A percentile compares a stretch with the other conserved stretches of the same genome.
phyloP scores from a whole-genome alignment of 495 filamentous ascomycete species.

The Lophiostoma macrostomum region DNA sequence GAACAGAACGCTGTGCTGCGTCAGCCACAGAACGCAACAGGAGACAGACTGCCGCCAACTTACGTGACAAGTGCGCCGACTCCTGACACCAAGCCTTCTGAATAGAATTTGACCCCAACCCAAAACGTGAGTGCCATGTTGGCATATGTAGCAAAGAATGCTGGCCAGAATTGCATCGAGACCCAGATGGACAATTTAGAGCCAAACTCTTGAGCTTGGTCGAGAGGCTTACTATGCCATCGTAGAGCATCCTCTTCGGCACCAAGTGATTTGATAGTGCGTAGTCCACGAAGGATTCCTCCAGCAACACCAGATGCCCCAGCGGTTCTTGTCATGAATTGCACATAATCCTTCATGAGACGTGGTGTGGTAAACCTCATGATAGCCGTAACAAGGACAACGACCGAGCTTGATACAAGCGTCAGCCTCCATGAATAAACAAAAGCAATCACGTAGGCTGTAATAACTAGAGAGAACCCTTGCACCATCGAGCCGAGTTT shows the following conservation, averaged over 20 bases:
- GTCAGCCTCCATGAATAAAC: slow-evolving; percentile 55
- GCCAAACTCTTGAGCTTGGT: slow-evolving; percentile 53
- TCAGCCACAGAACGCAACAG: background rate
- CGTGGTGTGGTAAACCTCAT: slow-evolving; percentile 17
- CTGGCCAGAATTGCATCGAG: slow-evolving; percentile 59
- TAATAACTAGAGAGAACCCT: slow-evolving; percentile 49
- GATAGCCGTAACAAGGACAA: slow-evolving; percentile 19
- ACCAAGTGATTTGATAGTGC: slow-evolving; percentile 5
- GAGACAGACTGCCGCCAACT: slow-evolving; percentile 3
- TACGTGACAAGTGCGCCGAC: slow-evolving; percentile 45
- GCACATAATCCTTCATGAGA: slow-evolving; percentile 20
- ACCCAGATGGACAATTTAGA: slow-evolving; percentile 41
- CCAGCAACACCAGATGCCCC: slow-evolving; percentile 20
- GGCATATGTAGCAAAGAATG: slow-evolving; percentile 77
- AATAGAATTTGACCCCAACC: slow-evolving; percentile 69
- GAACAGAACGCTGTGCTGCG: slow-evolving; percentile 1
- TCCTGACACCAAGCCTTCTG: slow-evolving; percentile 51
- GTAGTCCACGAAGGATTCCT: slow-evolving; percentile 22
- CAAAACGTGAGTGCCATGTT: slow-evolving; percentile 87
- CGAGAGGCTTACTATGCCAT: slow-evolving; percentile 4
- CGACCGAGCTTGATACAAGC: slow-evolving; percentile 29
- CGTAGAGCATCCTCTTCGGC: slow-evolving; percentile 5
- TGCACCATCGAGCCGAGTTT: slow-evolving; percentile 56
- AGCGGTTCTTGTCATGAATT: slow-evolving; percentile 22
- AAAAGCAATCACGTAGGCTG: slow-evolving; percentile 56